Evolutionary conservation across 2,329 filamentous ascomycete species (phyloP).

Genomic region (Pyrenophora tritici-repentis): DNA sequence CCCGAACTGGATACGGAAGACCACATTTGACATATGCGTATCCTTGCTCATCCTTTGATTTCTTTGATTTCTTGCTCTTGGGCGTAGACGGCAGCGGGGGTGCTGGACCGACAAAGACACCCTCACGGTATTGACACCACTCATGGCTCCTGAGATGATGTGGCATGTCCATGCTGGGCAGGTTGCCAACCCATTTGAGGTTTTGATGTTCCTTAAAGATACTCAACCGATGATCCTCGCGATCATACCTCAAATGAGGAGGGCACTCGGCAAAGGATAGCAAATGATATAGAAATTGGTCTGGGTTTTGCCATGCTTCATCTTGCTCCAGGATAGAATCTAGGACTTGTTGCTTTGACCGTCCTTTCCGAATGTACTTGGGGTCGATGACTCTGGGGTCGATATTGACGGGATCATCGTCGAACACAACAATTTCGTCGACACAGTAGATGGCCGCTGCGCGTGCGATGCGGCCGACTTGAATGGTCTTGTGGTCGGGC

Average conservation of each 20-base stretch:
- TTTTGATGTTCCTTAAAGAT: constrained; percentile 82
- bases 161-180: constrained; percentile 82
- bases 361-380: constrained; percentile 26
- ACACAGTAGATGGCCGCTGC: constrained; percentile 82
- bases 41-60: constrained; percentile 12
- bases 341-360: constrained; percentile 51
- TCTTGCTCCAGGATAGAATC: constrained; percentile 48
- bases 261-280: constrained; percentile 84
- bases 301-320: constrained; percentile 69
- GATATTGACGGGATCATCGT: constrained; percentile 63
- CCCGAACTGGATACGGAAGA: constrained; percentile 53
- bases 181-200: constrained; percentile 70
- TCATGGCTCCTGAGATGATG: constrained; percentile 78
- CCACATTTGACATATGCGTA: constrained; percentile 57
- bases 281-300: constrained; percentile 78
- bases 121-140: constrained; percentile 80
- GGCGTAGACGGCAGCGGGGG: constrained; percentile 10
- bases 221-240: constrained; percentile 57
- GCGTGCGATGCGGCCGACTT: constrained; percentile 77
- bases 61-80: constrained; percentile 55
- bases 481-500: constrained; percentile 74
- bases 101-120: constrained; percentile 61
- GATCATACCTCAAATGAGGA: constrained; percentile 65
- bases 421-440: constrained; percentile 82
- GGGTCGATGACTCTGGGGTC: constrained; percentile 27